Base-by-base conservation (phyloP, 2,329 filamentous ascomycete species). In the Thelonectria rubi region DNA sequence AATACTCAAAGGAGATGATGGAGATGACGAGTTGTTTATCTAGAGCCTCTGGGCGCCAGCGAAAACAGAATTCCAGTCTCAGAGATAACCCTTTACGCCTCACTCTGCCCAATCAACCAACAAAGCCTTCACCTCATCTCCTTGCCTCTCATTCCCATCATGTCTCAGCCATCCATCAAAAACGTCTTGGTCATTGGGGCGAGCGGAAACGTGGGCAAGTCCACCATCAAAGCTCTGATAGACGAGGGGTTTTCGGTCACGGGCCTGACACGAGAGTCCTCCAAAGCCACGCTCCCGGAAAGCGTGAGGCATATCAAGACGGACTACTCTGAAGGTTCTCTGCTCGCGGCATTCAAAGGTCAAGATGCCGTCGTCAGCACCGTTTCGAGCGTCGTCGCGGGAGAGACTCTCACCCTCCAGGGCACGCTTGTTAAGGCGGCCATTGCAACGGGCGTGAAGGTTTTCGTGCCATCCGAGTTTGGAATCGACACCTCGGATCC, bases 311-410 rank as follows among this genome's bases (percentile, higher is more conserved):
- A 47, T 4, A 12, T 51, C 11, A 59, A 58, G 37, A 54, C 34
- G 0, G 56, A 60, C 12, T 63, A 49, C 56, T 53, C 60, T 4
- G 12, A 43, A 15, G 26, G 5, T 6, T 56, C 56, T n/a, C 15
- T 63, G 6, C 6, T 56, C 7, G 11, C n/a, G 2, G 11, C 17
- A 2, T 48, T 63, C 18, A 32, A 5, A 5, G 51, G 47, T 12
- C 60, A 63, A 15, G 60, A 63, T 15, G 47, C 60, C 12, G 47
- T 60, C 5, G 15, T 63, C 20, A 52, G 48, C 14, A 58, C 49
- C 5, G 15, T 54, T 10, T 47, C 32, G 8, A 53, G 48, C 48
- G 30, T 58, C 20, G 30, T 46, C 20, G 32, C 45, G 14, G 39
- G 26, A 15, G 52, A 34, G 2, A 52, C 52, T 5, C 45, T 60